Evolutionary conservation across 176 grass and related monocot genomes (phyloP).

Genomic region (Luzula sylvatica): DNA sequence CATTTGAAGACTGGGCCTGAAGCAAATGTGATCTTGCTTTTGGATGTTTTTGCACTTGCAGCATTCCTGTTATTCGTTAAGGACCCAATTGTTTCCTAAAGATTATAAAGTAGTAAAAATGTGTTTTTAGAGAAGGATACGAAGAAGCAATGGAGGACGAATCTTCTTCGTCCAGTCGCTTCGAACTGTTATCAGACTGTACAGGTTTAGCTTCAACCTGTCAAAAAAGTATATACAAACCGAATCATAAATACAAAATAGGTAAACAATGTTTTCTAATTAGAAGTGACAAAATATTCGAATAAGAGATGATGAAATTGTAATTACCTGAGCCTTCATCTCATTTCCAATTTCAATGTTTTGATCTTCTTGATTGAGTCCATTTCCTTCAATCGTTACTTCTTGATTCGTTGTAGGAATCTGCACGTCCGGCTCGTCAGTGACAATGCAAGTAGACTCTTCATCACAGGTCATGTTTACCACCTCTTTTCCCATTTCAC

Average conservation of each 20-base stretch:
- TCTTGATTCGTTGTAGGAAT: constrained; percentile 1
- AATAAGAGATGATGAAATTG: too few species aligned
- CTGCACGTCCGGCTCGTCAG: background rate
- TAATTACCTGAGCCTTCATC: constrained; percentile 11
- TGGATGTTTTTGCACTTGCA: constrained; percentile 18
- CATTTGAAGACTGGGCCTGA: constrained; percentile 19
- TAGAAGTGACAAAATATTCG: too few species aligned
- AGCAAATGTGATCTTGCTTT: constrained; percentile 12
- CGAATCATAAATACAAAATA: too few species aligned
- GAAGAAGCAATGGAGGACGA: constrained; percentile 20
- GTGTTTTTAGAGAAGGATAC: constrained; percentile 9
- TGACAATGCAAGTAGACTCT: constrained; percentile 7
- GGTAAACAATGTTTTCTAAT: too few species aligned
- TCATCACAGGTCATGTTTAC: constrained; percentile 4
- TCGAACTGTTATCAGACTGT: constrained; percentile 18
- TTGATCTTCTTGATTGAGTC: background rate
- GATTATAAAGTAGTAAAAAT: background rate
- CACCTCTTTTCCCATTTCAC: constrained; percentile 18
- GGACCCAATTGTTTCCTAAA: background rate
- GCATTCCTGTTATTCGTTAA: constrained; percentile 11
- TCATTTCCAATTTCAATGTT: background rate
- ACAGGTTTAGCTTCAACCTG: constrained; percentile 7
- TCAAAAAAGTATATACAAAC: background rate
- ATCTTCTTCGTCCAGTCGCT: constrained; percentile 13
- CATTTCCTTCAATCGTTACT: background rate